Evolutionary conservation across 805 yeast species (phyloP).

Genomic region (Saturnispora silvae): DNA sequence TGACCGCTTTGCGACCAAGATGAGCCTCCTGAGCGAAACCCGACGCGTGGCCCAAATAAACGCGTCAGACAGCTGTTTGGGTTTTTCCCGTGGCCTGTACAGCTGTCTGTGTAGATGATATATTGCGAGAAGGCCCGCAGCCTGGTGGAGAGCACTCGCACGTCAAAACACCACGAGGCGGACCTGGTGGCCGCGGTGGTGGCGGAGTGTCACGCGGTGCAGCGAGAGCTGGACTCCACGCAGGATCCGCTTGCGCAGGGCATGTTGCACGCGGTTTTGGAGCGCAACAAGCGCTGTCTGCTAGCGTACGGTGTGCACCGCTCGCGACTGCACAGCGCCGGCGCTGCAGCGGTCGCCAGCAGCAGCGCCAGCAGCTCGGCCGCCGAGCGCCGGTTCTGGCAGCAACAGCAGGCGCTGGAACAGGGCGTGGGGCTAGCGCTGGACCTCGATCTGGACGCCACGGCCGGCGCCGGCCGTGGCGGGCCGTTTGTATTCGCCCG

Average conservation of each 20-base stretch:
- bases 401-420: slow-evolving; percentile 58
- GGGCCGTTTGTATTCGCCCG: slow-evolving; percentile 3
- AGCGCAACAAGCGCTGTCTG: slow-evolving; percentile 68
- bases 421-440: slow-evolving; percentile 67
- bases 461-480: slow-evolving; percentile 17
- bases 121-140: slow-evolving; percentile 4
- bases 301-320: slow-evolving; percentile 64
- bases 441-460: slow-evolving; percentile 80
- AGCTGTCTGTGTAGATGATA: too few species aligned
- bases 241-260: not conserved
- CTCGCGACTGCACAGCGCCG: slow-evolving; percentile 59
- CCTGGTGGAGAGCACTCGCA: not conserved
- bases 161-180: slow-evolving; percentile 3
- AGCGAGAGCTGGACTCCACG: not conserved
- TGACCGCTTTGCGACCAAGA: too few species aligned
- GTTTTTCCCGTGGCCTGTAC: too few species aligned
- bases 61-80: too few species aligned
- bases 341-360: too few species aligned
- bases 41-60: too few species aligned
- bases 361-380: slow-evolving; percentile 29
- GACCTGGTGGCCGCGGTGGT: slow-evolving; percentile 4
- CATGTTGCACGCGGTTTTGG: slow-evolving; percentile 1
- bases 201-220: slow-evolving; percentile 4
- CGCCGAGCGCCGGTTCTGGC: slow-evolving; percentile 68
- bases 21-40: too few species aligned